A percentile compares a stretch with the other conserved stretches of the same genome.
These are phyloP conservation scores for Aspergillus arachidicola DNA, from an alignment of 2,329 filamentous ascomycete species.

Conservation along the genomic window DNA sequence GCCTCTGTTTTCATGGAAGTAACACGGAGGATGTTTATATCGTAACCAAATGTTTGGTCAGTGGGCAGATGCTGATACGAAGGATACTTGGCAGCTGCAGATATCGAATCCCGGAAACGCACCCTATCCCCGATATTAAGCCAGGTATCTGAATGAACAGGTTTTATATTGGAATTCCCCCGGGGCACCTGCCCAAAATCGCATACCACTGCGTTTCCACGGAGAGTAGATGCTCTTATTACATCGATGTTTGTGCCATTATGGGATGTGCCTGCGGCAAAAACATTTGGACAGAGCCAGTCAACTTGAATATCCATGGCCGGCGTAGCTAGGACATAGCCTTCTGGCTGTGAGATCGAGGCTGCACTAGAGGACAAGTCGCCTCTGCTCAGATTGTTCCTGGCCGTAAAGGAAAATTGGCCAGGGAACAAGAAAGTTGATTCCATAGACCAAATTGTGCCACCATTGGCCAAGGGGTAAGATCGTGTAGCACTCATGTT, in stretches of 20 bases:
- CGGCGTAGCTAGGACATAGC: conserved; percentile 56
- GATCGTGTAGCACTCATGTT: conserved; percentile 3
- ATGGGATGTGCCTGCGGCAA: conserved; percentile 24
- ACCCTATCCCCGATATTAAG: conserved; percentile 53
- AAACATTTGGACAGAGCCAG: conserved; percentile 54
- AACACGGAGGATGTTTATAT: conserved; percentile 61
- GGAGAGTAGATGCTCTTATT: conserved; percentile 25
- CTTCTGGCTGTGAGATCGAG: conserved; percentile 52
- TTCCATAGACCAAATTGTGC: conserved; percentile 13
- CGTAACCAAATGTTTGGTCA: conserved; percentile 56
- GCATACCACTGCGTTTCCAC: conserved; percentile 23
- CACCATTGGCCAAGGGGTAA: conserved; percentile 10
- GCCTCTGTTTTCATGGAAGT: conserved; percentile 53
- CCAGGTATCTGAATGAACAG: conserved; percentile 30
- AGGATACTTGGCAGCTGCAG: conserved; percentile 56
- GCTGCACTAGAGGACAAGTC: conserved; percentile 57
- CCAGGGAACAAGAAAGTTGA: conserved; percentile 24
- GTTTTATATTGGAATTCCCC: background rate
- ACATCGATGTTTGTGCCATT: conserved; percentile 10
- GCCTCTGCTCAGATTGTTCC: conserved; percentile 54
- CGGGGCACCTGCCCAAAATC: conserved; percentile 26
- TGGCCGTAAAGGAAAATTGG: conserved; percentile 55
- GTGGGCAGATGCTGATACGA: conserved; percentile 49
- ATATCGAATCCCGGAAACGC: conserved; percentile 56
- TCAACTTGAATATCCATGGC: conserved; percentile 50